phyloP scores from a whole-genome alignment of 768 basidiomycete genomes.

The Trametes cinnabarina region DNA sequence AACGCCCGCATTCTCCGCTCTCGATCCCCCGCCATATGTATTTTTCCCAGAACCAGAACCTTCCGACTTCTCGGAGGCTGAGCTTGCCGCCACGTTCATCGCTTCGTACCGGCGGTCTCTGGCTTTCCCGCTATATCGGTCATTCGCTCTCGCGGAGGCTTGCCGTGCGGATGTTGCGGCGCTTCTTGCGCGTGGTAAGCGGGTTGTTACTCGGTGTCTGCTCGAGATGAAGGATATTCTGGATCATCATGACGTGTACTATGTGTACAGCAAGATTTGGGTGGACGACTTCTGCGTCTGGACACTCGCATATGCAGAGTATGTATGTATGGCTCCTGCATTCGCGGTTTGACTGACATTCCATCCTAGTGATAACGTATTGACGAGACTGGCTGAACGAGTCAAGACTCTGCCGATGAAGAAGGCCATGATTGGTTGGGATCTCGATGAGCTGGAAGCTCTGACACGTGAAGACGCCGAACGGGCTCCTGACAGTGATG shows the following conservation, averaged over 20 bases:
- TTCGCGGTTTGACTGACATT: neutral
- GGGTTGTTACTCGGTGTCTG: conserved; percentile 60
- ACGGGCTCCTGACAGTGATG: conserved; percentile 65
- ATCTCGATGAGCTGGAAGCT: conserved; percentile 63
- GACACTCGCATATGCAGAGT: conserved; percentile 72
- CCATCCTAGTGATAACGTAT: conserved; percentile 50
- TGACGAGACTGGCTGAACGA: conserved; percentile 45
- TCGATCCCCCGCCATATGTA: conserved; percentile 64
- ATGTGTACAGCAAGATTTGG: conserved; percentile 87
- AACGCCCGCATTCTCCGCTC: conserved; percentile 76
- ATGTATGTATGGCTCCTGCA: conserved; percentile 27
- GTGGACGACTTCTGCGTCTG: conserved; percentile 83
- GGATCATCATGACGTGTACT: conserved; percentile 83
- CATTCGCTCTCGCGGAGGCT: conserved; percentile 67
- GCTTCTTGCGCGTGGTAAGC: conserved; percentile 58
- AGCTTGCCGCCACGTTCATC: conserved; percentile 50
- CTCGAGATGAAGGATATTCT: conserved; percentile 71
- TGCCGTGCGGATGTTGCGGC: conserved; percentile 64
- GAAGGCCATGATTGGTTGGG: conserved; percentile 67
- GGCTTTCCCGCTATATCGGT: conserved; percentile 77
- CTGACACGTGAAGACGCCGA: conserved; percentile 41
- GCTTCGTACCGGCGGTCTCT: conserved; percentile 74
- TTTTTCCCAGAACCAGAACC: neutral
- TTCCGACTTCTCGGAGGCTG: conserved; percentile 36
- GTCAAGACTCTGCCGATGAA: conserved; percentile 43